Conservation (phyloP, 225 moss, liverwort and hornwort genomes). For the Marchantia polymorpha region DNA sequence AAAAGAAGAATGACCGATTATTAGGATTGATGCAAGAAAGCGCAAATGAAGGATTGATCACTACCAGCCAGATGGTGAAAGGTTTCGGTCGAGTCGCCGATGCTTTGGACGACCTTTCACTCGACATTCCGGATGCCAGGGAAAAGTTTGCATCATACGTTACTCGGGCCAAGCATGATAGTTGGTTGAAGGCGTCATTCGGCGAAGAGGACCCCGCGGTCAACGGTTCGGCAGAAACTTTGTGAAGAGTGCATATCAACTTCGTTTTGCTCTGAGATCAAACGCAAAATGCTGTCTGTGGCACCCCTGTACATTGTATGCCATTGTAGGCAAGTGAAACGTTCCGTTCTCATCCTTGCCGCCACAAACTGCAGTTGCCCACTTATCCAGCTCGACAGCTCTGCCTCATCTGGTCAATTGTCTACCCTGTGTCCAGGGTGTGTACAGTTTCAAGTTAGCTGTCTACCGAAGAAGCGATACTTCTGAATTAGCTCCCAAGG, state of each 20-base stretch:
- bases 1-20: conserved; percentile 81
- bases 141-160: conserved; percentile 68
- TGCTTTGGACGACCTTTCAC: conserved; percentile 78
- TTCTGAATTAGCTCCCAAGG: conserved; percentile 2
- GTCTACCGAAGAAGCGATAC: neutral
- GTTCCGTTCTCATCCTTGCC: conserved; percentile 16
- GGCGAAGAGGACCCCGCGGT: conserved; percentile 21
- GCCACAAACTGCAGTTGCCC: conserved; percentile 12
- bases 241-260: conserved; percentile 18
- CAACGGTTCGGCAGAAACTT: conserved; percentile 25
- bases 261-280: conserved; percentile 9
- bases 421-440: neutral
- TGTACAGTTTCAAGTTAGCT: conserved; percentile 14
- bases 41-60: conserved; percentile 83
- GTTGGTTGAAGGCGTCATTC: conserved; percentile 68
- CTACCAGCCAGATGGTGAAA: conserved; percentile 93
- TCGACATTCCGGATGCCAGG: conserved; percentile 86
- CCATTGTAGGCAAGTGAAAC: conserved; percentile 17
- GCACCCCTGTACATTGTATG: conserved; percentile 39
- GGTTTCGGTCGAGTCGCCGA: conserved; percentile 80
- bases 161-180: conserved; percentile 68
- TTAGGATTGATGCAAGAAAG: conserved; percentile 73
- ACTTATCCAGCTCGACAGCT: conserved; percentile 8
- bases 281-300: conserved; percentile 18
- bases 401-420: conserved; percentile 1